Base-by-base conservation (phyloP, 2,329 filamentous ascomycete genomes). In the Hypoxylon sp. region DNA sequence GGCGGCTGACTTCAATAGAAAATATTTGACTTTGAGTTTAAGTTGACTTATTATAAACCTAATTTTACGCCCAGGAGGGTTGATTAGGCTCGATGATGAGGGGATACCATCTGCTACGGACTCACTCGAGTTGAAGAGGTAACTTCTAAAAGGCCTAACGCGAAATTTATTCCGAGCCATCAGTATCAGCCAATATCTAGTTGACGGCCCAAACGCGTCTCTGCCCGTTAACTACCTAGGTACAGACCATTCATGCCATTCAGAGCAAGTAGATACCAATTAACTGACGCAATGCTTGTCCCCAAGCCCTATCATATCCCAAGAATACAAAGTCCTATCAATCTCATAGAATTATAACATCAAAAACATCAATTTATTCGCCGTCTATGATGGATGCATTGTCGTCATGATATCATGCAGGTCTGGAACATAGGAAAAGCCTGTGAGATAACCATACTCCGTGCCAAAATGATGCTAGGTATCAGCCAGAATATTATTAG, bases 361-460 rank as follows among this genome's bases (percentile, higher is more conserved):
- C 60, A 68, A 62, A 64, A 64, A 49, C 50, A 28, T 65, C 63
- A 68, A 65, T 69, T 58, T 66, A 45, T 67, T 67, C 65, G 66
- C 63, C 71, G 50, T 73, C 68, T 71, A 73, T 71, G 60, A 73
- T 68, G 60, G 60, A 73, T 68, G 60, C 61, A 58, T 60, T 48
- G 49, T 69, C 67, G 57, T 67, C 34, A 60, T 38, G 41, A 14
- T 49, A 25, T 48, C 30, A 41, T 34, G 50, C 34, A 17, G 41
- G 23, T 56, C 25, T 38, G 25, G 34, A 56, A 65, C 23, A 36
- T 34, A 62, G 50, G 34, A 60, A 63, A 48, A 48, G 30, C 46
- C 32, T 32, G 46, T 36, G 38, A 48, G 38, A 43, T 59, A 46
- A 53, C 69, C 62, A 30, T 63, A 69, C 63, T 69, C 64, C 63